phyloP scores from a whole-genome alignment of 2,329 filamentous ascomycete species.

The Coniella lustricola region DNA sequence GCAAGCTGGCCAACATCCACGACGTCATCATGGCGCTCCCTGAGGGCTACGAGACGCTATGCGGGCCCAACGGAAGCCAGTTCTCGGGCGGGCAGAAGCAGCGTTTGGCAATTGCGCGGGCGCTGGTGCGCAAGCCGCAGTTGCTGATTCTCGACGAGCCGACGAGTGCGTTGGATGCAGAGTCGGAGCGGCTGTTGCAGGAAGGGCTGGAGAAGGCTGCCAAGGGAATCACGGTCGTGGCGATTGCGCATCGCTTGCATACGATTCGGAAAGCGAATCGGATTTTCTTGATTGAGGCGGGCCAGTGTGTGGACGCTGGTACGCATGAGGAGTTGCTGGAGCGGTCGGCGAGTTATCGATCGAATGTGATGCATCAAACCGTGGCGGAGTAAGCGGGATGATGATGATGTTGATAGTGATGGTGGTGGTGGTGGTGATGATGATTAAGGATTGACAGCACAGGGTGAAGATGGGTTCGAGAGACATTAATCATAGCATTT shows the following conservation, averaged over 20 bases:
- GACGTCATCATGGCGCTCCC: constrained; percentile 49
- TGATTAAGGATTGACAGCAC: no score
- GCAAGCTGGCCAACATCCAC: constrained; percentile 51
- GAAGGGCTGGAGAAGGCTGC: constrained; percentile 46
- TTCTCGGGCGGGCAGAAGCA: constrained; percentile 67
- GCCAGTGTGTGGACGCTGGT: constrained; percentile 31
- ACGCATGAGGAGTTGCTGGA: constrained; percentile 23
- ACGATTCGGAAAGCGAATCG: constrained; percentile 36
- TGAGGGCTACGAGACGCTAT: constrained; percentile 48
- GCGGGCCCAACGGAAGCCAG: constrained; percentile 56
- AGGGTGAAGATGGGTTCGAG: no score
- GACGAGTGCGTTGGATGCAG: constrained; percentile 59
- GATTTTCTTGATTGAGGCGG: constrained; percentile 36
- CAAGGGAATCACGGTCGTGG: constrained; percentile 33
- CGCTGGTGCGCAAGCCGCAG: constrained; percentile 55
- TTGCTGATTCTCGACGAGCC: constrained; percentile 65
- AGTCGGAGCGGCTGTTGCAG: constrained; percentile 51
- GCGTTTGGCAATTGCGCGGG: constrained; percentile 61
- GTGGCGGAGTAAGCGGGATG: constrained; percentile 12
- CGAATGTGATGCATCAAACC: constrained; percentile 29
- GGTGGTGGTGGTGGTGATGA: no score
- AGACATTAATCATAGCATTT: no score
- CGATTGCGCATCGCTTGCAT: constrained; percentile 37
- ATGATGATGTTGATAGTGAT: not conserved
- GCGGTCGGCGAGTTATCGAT: constrained; percentile 23